Evolutionary conservation across 1,139 yeast species (phyloP), one percentile per base, ranked within the genome.

Genomic region (Kurtzmaniella quercitrusa): DNA sequence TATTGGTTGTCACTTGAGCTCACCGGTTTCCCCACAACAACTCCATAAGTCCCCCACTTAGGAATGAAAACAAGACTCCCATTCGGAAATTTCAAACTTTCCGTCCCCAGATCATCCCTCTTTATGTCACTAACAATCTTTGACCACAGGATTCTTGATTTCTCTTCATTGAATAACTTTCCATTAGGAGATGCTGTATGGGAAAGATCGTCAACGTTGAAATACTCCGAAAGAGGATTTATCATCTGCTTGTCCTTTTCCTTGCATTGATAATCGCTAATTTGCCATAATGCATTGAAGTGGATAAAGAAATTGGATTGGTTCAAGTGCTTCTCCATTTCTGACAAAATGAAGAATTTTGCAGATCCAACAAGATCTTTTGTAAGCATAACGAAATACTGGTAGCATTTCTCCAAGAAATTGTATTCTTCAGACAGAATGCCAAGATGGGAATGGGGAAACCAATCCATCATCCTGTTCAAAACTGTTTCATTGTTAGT

Each of bases 1-100:
- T 46, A 52, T 3, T 18, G 42, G 3, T 34, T 19, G 16, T 31
- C 36, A 14, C 14, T 15, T 12, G 36, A 14, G 36, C 36, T 31
- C 3, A 6, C 18, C 6, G 18, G 11, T 6, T 31, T 14, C 18
- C 36, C 36, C 16, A 58, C 36, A 14, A 58, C 45, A 17, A 59
- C 43, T 0, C 59, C 61, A 25, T 44, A 43, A 5, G 45, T 43
- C 19, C 46, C 42, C 29, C 50, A 56, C 42, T 54, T 55, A 0
- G 40, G 41, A 40, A 58, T 58, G 17, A 42, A 42, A 1, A 59
- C 47, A 10, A 59, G 43, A 2, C 40, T 33, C 6, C 62, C 62
- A 17, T 15, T 23, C 15, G 40, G 16, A 14, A 19, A 36, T 4
- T 5, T 10, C 31, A 10, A 10, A 10, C 31, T 27, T 10, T 27